Base-by-base conservation (phyloP, 2,329 filamentous ascomycete genomes). In the Eutypella sp. region DNA sequence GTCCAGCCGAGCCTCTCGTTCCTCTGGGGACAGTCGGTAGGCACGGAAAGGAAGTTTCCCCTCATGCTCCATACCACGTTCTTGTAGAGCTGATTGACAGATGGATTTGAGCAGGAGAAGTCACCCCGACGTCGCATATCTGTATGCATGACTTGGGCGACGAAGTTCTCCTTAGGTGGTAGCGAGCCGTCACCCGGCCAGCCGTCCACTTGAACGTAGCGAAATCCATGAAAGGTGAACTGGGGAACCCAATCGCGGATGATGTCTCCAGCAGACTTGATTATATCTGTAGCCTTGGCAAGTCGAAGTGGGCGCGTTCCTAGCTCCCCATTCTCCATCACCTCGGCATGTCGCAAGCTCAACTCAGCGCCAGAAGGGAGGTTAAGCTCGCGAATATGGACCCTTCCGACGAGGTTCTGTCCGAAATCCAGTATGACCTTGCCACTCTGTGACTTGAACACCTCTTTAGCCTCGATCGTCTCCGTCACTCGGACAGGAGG, bases 51-150 rank as follows among this genome's bases (percentile, higher is more conserved):
- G 50, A 81, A 80, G 54, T 81, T 82, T 1, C 75, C 75, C 16
- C 69, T 66, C 71, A 79, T 79, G 4, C 68, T 69, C 77, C 77
- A 80, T 18, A 65, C 54, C 1, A 74, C 68, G 43, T 82, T 82
- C 2, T 67, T 46, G 53, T 81, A 75, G 3, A 82, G 67, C 33
- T 71, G 59, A 51, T 79, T 81, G n/a, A 81, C 49, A 13, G 70
- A 56, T 0, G 52, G 40, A 40, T 81, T 60, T 0, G 77, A 81
- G 45, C 71, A 79, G 2, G 64, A 53, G 44, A 81, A 81, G 47
- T 59, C 67, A 0, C 76, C 75, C 0, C 60, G 73, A 6, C 67
- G 65, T 25, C 45, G 43, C 8, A 56, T 36, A 20, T 52, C 47
- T 3, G 38, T 46, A 33, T 52, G 47, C 44, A 71, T 58, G 8